Base-by-base conservation (phyloP, 495 filamentous ascomycete genomes). In the Xylaria sp. region DNA sequence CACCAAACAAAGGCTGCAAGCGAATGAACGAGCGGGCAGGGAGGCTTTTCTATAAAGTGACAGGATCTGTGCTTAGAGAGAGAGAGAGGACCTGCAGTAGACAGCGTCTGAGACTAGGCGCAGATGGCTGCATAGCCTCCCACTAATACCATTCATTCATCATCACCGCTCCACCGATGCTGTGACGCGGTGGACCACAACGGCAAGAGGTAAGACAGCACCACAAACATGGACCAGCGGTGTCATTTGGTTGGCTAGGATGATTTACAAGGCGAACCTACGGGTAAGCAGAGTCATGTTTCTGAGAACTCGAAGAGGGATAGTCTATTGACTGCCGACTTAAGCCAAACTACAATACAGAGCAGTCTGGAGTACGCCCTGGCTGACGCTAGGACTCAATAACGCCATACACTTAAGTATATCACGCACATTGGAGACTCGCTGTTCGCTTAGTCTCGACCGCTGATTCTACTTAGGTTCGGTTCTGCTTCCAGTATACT, bases 111-210 rank as follows among this genome's bases (percentile, higher is more conserved):
- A 62, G 59, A 43, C 59, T 43, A 43, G 37, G 31, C 50, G 64
- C 29, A 53, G 48, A 5, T 53, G 64, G 64, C 48, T 67, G 31
- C 63, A 67, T 67, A 55, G 64, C 64, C 64, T 67, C 64, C 64
- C 64, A 33, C 64, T 67, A 55, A 31, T 43, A 12, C 40, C 5
- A 37, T 35, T 40, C n/a, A n/a, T n/a, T n/a, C n/a, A n/a, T n/a
- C n/a, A 37, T 26, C 59, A 41, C 48, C 26, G 62, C 44, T 50
- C 62, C 44, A 65, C 62, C 43, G 19, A 50, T 65, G 62, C 31
- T 35, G 44, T 65, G 62, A 50, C 35, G 33, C 33, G 17, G 19
- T 46, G 24, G 19, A 46, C 24, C 61, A 46, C 40, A 31, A 48
- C 26, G 44, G 17, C 59, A 5, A 24, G 19, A 29, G 9, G 33